phyloP scores from a whole-genome alignment of 2,329 filamentous ascomycete species.

The Aspergillus sp. region DNA sequence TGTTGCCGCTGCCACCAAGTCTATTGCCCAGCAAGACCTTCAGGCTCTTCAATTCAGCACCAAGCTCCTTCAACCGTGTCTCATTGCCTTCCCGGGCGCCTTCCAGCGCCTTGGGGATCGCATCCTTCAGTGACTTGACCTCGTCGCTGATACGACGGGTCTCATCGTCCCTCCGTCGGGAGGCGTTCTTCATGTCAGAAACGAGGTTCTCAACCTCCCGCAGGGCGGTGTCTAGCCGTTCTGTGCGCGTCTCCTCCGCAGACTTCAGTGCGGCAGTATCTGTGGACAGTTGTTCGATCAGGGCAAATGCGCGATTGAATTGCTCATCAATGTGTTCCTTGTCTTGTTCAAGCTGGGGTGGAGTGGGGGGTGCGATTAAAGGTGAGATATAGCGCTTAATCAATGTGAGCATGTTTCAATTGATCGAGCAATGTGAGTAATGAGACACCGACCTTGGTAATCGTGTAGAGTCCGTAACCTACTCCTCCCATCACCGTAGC shows the following conservation, averaged over 20 bases:
- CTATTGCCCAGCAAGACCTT: slow-evolving; percentile 79
- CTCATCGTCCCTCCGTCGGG: slow-evolving; percentile 81
- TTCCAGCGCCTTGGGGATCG: slow-evolving; percentile 85
- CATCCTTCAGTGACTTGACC: slow-evolving; percentile 75
- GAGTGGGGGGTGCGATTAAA: slow-evolving; percentile 87
- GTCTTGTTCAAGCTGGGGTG: slow-evolving; percentile 89
- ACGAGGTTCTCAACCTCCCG: slow-evolving; percentile 83
- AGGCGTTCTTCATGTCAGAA: slow-evolving; percentile 75
- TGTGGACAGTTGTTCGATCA: slow-evolving; percentile 87
- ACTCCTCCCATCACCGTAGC: slow-evolving; percentile 90
- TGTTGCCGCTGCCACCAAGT: slow-evolving; percentile 45
- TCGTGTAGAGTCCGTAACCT: slow-evolving; percentile 81
- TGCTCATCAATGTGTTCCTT: slow-evolving; percentile 90
- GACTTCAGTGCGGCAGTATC: slow-evolving; percentile 88
- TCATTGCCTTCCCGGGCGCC: slow-evolving; percentile 85
- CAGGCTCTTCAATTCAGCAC: slow-evolving; percentile 83
- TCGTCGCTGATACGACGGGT: slow-evolving; percentile 83
- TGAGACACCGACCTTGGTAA: slow-evolving; percentile 70
- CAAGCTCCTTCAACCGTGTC: slow-evolving; percentile 77
- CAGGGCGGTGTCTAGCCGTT: slow-evolving; percentile 78
- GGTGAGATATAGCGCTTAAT: slow-evolving; percentile 82
- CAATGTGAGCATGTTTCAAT: slow-evolving; percentile 16
- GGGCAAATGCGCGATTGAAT: slow-evolving; percentile 85
- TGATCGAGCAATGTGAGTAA: not conserved
- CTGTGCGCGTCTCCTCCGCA: slow-evolving; percentile 80